phyloP scores from a whole-genome alignment of 495 filamentous ascomycete species.

The Polyplosphaeria fusca region DNA sequence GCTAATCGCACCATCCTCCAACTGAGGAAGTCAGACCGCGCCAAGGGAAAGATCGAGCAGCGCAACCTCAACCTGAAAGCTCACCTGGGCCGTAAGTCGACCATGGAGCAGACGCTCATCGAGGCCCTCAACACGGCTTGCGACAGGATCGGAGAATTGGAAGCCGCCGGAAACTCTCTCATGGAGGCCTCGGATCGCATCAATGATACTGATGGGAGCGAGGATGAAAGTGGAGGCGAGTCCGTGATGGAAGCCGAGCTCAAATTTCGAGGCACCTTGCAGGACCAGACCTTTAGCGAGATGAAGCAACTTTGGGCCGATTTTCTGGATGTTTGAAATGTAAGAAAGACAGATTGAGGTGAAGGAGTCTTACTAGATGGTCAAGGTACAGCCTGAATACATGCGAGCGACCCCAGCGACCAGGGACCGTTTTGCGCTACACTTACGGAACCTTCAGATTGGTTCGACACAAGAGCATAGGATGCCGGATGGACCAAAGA shows the following conservation, averaged over 20 bases:
- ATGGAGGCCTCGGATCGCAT: background rate
- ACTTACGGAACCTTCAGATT: no score
- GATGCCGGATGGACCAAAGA: no score
- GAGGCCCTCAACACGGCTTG: conserved; percentile 10
- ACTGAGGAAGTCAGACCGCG: conserved; percentile 2
- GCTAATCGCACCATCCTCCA: background rate
- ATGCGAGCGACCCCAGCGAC: no score
- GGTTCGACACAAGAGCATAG: no score
- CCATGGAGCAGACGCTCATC: background rate
- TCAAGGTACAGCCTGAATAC: no score
- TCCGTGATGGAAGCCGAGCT: background rate
- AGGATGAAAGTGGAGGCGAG: background rate
- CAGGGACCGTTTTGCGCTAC: no score
- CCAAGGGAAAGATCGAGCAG: conserved; percentile 11
- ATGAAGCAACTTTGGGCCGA: conserved; percentile 2
- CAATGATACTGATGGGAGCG: conserved; percentile 1
- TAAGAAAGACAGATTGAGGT: no score
- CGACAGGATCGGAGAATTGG: conserved; percentile 5
- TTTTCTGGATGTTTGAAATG: conserved; percentile 4
- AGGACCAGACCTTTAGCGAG: conserved; percentile 11
- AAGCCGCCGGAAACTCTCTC: conserved; percentile 4
- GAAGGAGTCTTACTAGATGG: no score
- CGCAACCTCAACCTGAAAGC: conserved; percentile 4
- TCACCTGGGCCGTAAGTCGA: background rate
- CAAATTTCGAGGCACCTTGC: background rate